Evolutionary conservation across 805 yeast species (phyloP).

Genomic region (Hanseniaspora valbyensis): DNA sequence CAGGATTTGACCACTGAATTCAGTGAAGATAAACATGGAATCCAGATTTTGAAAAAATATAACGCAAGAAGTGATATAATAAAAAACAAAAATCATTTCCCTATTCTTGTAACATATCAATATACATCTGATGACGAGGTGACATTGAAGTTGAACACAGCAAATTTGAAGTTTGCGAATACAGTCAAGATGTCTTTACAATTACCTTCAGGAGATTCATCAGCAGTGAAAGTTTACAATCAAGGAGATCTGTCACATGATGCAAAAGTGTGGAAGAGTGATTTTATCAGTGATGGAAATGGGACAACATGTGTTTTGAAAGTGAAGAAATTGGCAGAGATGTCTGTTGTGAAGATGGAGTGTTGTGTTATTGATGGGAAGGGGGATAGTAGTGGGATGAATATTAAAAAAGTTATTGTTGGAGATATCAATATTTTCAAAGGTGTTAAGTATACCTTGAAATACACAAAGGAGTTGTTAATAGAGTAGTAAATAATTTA

Average conservation of each 20-base stretch:
- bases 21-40: constrained; percentile 8
- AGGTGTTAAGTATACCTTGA: constrained; percentile 12
- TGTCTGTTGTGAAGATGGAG: neutral
- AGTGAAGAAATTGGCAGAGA: neutral
- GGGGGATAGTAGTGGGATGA: constrained; percentile 7
- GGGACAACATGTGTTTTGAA: constrained; percentile 10
- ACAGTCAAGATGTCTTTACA: neutral
- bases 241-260: constrained; percentile 4
- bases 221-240: constrained; percentile 5
- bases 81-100: neutral
- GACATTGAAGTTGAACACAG: constrained; percentile 8
- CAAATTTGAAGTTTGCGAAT: neutral
- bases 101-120: constrained; percentile 4
- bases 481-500: neutral
- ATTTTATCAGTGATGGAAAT: neutral
- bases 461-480: neutral
- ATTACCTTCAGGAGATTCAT: neutral
- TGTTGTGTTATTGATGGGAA: constrained; percentile 10
- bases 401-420: constrained; percentile 4
- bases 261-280: constrained; percentile 6
- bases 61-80: neutral
- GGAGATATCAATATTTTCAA: constrained; percentile 4
- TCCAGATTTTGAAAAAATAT: constrained; percentile 7
- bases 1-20: constrained; percentile 1
- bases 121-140: constrained; percentile 8